A percentile compares a stretch with the other conserved stretches of the same genome.
phyloP scores from a whole-genome alignment of 2,329 filamentous ascomycete genomes.

The Fusarium nygamai region DNA sequence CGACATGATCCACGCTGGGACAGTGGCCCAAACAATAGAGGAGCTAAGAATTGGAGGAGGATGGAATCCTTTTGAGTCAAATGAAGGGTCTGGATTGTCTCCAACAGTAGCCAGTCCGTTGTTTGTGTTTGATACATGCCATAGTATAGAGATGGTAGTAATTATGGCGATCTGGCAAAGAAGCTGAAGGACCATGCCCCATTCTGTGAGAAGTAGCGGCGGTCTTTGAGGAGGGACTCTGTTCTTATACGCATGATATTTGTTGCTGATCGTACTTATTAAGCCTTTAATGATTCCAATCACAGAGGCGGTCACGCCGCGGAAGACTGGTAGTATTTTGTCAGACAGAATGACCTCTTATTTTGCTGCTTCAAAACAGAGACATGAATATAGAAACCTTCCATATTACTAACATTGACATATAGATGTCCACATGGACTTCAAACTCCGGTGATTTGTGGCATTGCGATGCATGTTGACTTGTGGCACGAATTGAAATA shows the following conservation, averaged over 20 bases:
- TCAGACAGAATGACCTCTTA: not conserved
- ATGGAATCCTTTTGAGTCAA: not conserved
- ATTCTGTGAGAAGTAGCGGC: not conserved
- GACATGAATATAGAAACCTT: accelerated
- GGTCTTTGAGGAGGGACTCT: not conserved
- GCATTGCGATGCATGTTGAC: not conserved
- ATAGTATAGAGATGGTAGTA: not conserved
- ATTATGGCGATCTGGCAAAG: not conserved
- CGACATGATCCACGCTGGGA: not conserved
- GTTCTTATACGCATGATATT: not conserved
- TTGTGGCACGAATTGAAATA: not conserved
- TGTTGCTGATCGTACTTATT: accelerated
- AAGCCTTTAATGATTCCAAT: not conserved
- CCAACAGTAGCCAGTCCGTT: not conserved
- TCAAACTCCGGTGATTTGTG: not conserved
- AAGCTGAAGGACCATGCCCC: not conserved
- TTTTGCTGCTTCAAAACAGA: accelerated
- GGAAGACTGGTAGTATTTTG: not conserved
- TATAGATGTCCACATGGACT: not conserved
- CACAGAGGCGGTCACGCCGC: accelerated
- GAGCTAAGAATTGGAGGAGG: not conserved
- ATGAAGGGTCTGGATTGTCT: not conserved
- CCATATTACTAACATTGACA: not conserved
- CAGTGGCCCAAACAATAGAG: not conserved
- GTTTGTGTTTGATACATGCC: not conserved